Evolutionary conservation across 257 asterid genomes (phyloP).

Genomic region (Nemophila menziesii): DNA sequence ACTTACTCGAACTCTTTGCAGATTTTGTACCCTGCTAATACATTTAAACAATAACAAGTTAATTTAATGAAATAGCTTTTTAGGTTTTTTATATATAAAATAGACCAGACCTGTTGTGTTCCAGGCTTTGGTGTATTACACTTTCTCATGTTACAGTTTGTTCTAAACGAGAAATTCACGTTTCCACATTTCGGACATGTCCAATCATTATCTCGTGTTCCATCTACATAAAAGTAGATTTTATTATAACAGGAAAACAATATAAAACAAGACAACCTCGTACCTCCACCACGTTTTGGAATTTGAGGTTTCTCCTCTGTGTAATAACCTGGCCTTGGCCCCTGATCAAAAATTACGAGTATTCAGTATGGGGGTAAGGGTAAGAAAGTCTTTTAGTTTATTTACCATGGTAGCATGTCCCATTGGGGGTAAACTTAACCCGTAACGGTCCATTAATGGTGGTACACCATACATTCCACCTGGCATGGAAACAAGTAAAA

Average conservation of each 20-base stretch:
- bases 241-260: conserved; percentile 7
- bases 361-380: neutral
- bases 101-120: conserved; percentile 52
- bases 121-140: conserved; percentile 93
- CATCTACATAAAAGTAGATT: conserved; percentile 32
- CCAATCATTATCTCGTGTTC: conserved; percentile 85
- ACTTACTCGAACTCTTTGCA: conserved; percentile 64
- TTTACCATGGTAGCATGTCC: conserved; percentile 53
- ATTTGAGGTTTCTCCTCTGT: conserved; percentile 36
- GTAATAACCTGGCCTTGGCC: conserved; percentile 59
- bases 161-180: conserved; percentile 73
- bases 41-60: conserved; percentile 3
- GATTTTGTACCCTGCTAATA: conserved; percentile 46
- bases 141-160: conserved; percentile 88
- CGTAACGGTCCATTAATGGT: conserved; percentile 65
- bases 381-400: neutral
- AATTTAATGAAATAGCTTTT: neutral
- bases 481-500: conserved; percentile 19
- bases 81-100: neutral
- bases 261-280: conserved; percentile 11
- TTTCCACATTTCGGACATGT: conserved; percentile 86
- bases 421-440: conserved; percentile 46
- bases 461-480: conserved; percentile 81
- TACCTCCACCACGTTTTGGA: conserved; percentile 42
- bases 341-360: conserved; percentile 27